Conservation (phyloP, 495 filamentous ascomycete species). For the Xanthoparmelia taractica region DNA sequence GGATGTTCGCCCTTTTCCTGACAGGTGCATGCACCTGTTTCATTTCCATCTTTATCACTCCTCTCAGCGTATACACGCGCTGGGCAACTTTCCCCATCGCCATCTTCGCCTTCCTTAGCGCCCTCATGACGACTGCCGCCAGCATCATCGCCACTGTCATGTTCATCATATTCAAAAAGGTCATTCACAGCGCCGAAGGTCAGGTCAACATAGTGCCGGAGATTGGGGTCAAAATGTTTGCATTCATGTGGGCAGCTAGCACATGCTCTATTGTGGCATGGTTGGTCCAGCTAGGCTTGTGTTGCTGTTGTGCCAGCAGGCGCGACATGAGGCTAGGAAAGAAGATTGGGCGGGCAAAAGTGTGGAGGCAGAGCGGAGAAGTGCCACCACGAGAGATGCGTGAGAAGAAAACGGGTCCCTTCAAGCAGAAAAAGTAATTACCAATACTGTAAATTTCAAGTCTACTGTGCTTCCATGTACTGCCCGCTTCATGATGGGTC, state of each 20-base stretch:
- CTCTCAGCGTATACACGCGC: conserved; percentile 44
- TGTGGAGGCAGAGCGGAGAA: conserved; percentile 23
- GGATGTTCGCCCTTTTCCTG: conserved; percentile 89
- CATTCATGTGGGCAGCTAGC: conserved; percentile 80
- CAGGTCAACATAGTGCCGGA: conserved; percentile 67
- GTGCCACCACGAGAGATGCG: conserved; percentile 13
- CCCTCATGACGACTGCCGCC: conserved; percentile 60
- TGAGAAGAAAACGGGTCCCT: background rate
- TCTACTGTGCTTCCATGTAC: background rate
- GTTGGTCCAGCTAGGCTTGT: conserved; percentile 60
- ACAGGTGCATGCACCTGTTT: conserved; percentile 58
- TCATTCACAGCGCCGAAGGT: conserved; percentile 51
- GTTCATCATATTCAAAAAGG: conserved; percentile 67
- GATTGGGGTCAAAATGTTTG: conserved; percentile 69
- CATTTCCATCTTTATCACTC: conserved; percentile 58
- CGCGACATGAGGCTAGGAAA: conserved; percentile 51
- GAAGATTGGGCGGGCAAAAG: conserved; percentile 36
- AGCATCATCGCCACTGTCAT: conserved; percentile 71
- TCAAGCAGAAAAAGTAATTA: conserved; percentile 4
- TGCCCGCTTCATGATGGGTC: background rate
- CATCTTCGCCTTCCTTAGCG: conserved; percentile 53
- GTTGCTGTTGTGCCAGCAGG: conserved; percentile 61
- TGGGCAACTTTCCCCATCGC: conserved; percentile 47
- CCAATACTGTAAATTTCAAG: background rate
- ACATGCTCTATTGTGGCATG: conserved; percentile 60